Base-by-base conservation (phyloP, 768 basidiomycete genomes). In the Holtermanniella nyarrowii region DNA sequence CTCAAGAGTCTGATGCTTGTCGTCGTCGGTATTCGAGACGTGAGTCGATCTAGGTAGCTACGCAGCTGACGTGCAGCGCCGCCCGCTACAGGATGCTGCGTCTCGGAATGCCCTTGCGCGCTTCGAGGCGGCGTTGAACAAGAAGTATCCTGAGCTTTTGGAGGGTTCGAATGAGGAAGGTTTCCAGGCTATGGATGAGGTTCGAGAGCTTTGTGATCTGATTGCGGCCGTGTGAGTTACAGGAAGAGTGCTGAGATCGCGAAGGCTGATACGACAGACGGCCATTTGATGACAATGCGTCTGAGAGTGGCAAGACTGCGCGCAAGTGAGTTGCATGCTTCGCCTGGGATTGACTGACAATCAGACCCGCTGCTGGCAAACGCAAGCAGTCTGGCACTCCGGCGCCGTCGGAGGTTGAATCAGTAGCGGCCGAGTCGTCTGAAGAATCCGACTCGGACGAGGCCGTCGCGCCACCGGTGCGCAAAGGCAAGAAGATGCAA, bases 91-190 rank as follows among this genome's bases (percentile, higher is more conserved):
- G 50, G 76, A 91, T 74, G 72, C 76, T 44, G 61, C 77, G 52
- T 70, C 83, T 13, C 80, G 78, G 41, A 89, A 83, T 54, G 82
- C 87, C 0, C 75, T 93, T 46, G 73, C 70, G 21, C 82, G 81
- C 55, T 90, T 93, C 63, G 81, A 86, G 26, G 66, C 76, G 0
- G 54, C 74, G 3, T 74, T 95, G 41, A 69, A 73, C 45, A 89
- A 87, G 75, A 82, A 80, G 61, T 88, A 82, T 56, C 79, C 80
- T 31, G 76, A 79, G 49, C 81, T 84, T 59, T 73, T 89, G 12
- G 80, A 82, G 54, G 41, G 42, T 11, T 83, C 87, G 66, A 80
- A 77, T 53, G 57, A 56, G 18, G 63, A 61, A 20, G 54, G 54
- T 4, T 61, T 65, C 40, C 37, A 54, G 10, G 52, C 44, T 16